Base-by-base conservation (phyloP, 768 basidiomycete species). In the Suillus brevipes region DNA sequence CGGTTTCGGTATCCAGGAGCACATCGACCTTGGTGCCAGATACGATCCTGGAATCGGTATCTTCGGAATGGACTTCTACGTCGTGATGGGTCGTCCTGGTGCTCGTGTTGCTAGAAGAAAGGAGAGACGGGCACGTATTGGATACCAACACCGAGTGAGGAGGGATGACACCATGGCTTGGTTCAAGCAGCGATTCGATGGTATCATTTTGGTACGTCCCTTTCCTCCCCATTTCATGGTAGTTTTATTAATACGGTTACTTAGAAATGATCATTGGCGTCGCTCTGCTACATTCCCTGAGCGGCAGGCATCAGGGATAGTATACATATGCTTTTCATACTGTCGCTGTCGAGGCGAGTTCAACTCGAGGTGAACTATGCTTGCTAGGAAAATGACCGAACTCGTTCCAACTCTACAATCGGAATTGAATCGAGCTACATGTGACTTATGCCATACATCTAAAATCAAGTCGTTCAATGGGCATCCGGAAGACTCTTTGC, bases 171-270 rank as follows among this genome's bases (percentile, higher is more conserved):
- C 94, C 68, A 90, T 94, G 90, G 82, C 90, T 69, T 99, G 97
- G 97, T 99, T 96, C 94, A 99, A 98, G 88, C 93, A 95, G 82
- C 87, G 96, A 74, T 98, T 97, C 85, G 95, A 98, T 78, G 95
- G 95, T 83, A 95, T 97, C 79, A 95, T 98, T 82, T 80, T 94
- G 78, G 92, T 94, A 74, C 70, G 90, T 82, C 40, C 18, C 12
- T 40, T 42, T 42, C 40, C 1, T 42, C 9, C 20, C 12, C 25
- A 31, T 3, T 12, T 59, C 12, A 28, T 59, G 18, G 18, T 59
- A 12, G 40, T 59, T 13, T 40, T 20, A 20, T 59, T 42, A 20
- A 59, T 59, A 18, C 25, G 18, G 28, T 28, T 12, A 7, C 28
- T 18, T 28, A 59, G 58, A 59, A 59, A 59, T 59, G 12, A 59